Conservation (phyloP, 441 rosid species). For the Erysimum cheiri region DNA sequence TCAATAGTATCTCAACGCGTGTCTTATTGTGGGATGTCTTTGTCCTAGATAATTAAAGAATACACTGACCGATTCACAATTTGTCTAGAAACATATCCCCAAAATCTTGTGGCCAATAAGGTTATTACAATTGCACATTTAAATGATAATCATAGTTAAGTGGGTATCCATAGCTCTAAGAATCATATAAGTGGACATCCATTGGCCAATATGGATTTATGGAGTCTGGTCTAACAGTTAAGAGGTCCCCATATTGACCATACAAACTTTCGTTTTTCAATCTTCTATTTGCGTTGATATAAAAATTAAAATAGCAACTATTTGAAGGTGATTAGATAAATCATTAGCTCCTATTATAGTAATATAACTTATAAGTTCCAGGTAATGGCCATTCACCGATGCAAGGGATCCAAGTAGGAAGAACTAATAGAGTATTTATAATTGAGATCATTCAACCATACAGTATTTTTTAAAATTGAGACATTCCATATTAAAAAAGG, state of each 20-base stretch:
- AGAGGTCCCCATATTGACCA: constrained; percentile 41
- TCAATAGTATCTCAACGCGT: constrained; percentile 30
- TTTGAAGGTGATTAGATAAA: constrained; percentile 42
- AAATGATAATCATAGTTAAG: constrained; percentile 36
- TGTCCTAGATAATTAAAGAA: constrained; percentile 28
- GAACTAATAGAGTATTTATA: background rate
- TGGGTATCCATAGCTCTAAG: constrained; percentile 40
- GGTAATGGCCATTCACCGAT: constrained; percentile 44
- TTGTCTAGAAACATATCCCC: constrained; percentile 25
- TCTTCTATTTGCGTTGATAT: constrained; percentile 2
- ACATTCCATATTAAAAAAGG: background rate
- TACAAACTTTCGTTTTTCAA: constrained; percentile 12
- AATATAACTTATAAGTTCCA: constrained; percentile 13
- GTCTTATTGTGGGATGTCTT: constrained; percentile 26
- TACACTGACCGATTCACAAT: constrained; percentile 27
- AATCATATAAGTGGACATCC: constrained; percentile 41
- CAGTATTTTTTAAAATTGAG: too few relatives aligned
- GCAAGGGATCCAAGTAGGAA: constrained; percentile 33
- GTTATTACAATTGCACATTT: constrained; percentile 30
- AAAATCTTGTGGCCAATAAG: constrained; percentile 30
- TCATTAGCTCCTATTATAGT: constrained; percentile 38
- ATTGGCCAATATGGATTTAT: constrained; percentile 37
- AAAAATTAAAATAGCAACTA: constrained; percentile 12
- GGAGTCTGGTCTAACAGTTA: constrained; percentile 37
- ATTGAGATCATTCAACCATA: background rate